Base-by-base conservation (phyloP, 257 asterid species). In the Primulina eburnea region DNA sequence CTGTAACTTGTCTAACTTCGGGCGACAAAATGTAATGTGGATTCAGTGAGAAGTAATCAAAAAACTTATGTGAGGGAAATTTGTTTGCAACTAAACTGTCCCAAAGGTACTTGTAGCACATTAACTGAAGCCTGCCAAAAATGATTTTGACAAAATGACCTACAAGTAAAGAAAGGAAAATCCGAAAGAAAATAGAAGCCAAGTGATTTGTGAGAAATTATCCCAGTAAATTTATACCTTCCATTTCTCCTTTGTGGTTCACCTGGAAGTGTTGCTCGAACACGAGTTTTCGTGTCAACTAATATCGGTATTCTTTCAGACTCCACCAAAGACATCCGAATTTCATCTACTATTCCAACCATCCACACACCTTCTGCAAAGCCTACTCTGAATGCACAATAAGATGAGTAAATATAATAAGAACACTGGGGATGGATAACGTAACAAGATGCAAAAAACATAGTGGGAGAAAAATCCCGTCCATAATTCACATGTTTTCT, bases 61-160 rank as follows among this genome's bases (percentile, higher is more conserved):
- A 92, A 76, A 92, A 90, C 76, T 77, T 78, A 20, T 73, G 78
- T 2, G 75, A 38, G 18, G 96, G 94, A 64, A 92, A 92, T 38
- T 75, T 85, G 60, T 74, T 87, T 6, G 87, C 82, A 33, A 82
- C 87, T 73, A 92, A 81, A 68, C 80, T 80, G 82, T 92, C 98
- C 98, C 98, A 92, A 71, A 90, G 79, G 73, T 81, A 78, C 83
- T 90, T 92, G 83, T 92, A 92, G 90, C 95, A 87, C 98, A 92
- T 92, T 35, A 92, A 63, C 70, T 92, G 98, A 71, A 90, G 88
- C 95, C 98, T 92, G 92, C 82, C 71, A 73, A 65, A 74, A 38
- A 26, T 37, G 57, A 67, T 38, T 60, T 64, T 64, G 66, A 40
- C 47, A 17, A 65, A 64, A 68, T 74, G 75, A 40, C 59, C 62